A percentile compares a stretch with the other conserved stretches of the same genome.
Conservation (phyloP, 163 green algal species). For the Scenedesmus sp. region DNA sequence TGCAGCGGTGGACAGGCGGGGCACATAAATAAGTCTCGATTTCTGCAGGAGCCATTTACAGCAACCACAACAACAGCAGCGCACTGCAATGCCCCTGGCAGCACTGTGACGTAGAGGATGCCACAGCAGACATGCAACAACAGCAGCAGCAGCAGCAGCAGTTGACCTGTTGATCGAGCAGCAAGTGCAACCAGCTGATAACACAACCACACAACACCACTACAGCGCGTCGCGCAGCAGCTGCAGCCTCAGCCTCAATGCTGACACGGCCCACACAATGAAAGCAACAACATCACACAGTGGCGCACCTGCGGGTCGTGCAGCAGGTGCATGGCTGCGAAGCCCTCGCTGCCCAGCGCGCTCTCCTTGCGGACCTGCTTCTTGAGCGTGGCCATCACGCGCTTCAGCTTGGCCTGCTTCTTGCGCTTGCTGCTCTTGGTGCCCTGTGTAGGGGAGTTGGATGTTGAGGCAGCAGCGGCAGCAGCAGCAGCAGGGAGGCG, state of each 20-base stretch:
- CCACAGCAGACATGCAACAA: no score
- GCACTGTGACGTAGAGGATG: no score
- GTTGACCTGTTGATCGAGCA: no score
- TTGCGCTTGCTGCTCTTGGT: slow-evolving; percentile 90
- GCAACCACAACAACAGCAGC: no score
- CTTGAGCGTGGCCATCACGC: slow-evolving; percentile 87
- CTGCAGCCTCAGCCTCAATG: no score
- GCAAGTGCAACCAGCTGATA: no score
- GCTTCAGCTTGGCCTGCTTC: slow-evolving; percentile 95
- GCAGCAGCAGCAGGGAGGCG: not conserved
- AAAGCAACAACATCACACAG: not conserved
- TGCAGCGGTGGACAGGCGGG: slow-evolving; percentile 58
- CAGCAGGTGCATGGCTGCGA: slow-evolving; percentile 96
- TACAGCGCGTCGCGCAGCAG: no score
- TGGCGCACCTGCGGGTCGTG: slow-evolving; percentile 88
- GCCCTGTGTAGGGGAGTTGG: slow-evolving; percentile 59
- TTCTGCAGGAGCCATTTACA: no score
- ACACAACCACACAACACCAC: no score
- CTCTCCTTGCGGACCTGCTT: slow-evolving; percentile 71
- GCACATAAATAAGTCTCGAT: not conserved
- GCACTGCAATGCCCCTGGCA: no score
- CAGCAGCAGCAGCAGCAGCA: not conserved
- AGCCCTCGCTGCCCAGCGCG: slow-evolving; percentile 69
- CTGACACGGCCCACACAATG: not conserved
- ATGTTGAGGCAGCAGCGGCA: not conserved